phyloP scores from a whole-genome alignment of 768 basidiomycete genomes.

The Trametes maxima region DNA sequence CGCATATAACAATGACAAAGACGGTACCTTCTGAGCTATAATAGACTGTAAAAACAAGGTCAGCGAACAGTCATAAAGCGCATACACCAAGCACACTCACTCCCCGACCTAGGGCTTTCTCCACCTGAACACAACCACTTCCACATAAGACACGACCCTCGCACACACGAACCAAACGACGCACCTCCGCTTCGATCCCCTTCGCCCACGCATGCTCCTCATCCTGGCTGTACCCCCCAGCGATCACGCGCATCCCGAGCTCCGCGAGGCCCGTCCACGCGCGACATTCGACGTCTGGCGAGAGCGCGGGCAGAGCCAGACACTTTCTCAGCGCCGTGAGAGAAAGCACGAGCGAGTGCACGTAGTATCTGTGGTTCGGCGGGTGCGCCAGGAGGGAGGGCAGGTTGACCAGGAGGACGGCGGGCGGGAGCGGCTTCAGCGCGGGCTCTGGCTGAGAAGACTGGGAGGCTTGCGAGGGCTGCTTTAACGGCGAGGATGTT shows the following conservation, averaged over 20 bases:
- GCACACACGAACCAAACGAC: neutral
- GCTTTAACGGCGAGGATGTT: neutral
- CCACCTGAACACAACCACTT: slow-evolving; percentile 41
- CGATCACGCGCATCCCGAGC: slow-evolving; percentile 59
- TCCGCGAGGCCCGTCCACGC: slow-evolving; percentile 75
- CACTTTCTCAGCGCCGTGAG: slow-evolving; percentile 58
- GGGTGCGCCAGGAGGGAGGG: slow-evolving; percentile 66
- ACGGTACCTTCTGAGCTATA: slow-evolving; percentile 60
- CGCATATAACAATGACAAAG: slow-evolving; percentile 1
- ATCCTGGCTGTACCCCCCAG: slow-evolving; percentile 43
- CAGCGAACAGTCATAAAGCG: neutral
- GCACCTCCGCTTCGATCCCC: slow-evolving; percentile 59
- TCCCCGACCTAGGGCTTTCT: slow-evolving; percentile 69
- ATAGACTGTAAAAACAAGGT: slow-evolving; percentile 20
- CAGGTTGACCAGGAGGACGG: slow-evolving; percentile 59
- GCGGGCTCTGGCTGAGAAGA: neutral
- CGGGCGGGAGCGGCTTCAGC: slow-evolving; percentile 41
- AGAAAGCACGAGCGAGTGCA: slow-evolving; percentile 57
- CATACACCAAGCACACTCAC: slow-evolving; percentile 43
- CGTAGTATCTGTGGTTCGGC: slow-evolving; percentile 59
- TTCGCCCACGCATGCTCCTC: slow-evolving; percentile 46
- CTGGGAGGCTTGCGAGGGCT: neutral
- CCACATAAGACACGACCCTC: neutral
- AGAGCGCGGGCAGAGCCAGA: slow-evolving; percentile 50
- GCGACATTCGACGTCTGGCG: slow-evolving; percentile 63